phyloP scores from a whole-genome alignment of 2,329 filamentous ascomycete genomes.

The Fusarium devonianum region DNA sequence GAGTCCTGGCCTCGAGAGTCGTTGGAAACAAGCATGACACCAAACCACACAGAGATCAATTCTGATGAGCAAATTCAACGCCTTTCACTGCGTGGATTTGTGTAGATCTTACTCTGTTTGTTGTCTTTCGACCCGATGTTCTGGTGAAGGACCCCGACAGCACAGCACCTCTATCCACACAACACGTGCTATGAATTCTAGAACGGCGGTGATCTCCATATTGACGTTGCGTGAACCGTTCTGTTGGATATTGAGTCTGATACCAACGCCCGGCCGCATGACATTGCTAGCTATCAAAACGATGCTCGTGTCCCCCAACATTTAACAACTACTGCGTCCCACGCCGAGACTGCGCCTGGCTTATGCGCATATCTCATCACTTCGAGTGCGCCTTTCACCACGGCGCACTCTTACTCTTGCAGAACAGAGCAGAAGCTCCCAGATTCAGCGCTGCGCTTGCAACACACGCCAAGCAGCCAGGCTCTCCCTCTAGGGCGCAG shows the following conservation, averaged over 20 bases:
- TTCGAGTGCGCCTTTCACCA: too few species aligned
- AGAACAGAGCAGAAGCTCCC: conserved; percentile 6
- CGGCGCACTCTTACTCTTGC: conserved; percentile 2
- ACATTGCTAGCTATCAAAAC: conserved; percentile 8
- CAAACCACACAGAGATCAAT: conserved; percentile 22
- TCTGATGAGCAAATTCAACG: conserved; percentile 10
- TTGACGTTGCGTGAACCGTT: conserved; percentile 28
- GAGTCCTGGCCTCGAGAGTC: conserved; percentile 6
- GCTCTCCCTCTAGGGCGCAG: too few species aligned
- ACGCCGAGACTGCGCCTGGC: conserved; percentile 24
- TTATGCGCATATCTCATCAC: conserved; percentile 12
- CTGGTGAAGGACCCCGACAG: conserved; percentile 16
- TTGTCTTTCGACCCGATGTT: conserved; percentile 20
- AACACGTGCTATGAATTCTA: conserved; percentile 25
- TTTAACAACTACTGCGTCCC: conserved; percentile 1
- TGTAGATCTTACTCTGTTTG: conserved; percentile 35
- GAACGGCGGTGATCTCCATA: conserved; percentile 28
- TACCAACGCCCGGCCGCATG: too few species aligned
- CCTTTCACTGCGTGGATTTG: conserved; percentile 14
- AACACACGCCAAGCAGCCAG: conserved; percentile 12
- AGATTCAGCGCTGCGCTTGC: conserved; percentile 15
- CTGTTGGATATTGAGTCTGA: conserved; percentile 20
- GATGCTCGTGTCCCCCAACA: conserved; percentile 24
- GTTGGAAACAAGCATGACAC: conserved; percentile 20
- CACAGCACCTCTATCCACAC: conserved; percentile 27